Base-by-base conservation (phyloP, 352 stramenopile genomes). In the Plasmopara viticola region DNA sequence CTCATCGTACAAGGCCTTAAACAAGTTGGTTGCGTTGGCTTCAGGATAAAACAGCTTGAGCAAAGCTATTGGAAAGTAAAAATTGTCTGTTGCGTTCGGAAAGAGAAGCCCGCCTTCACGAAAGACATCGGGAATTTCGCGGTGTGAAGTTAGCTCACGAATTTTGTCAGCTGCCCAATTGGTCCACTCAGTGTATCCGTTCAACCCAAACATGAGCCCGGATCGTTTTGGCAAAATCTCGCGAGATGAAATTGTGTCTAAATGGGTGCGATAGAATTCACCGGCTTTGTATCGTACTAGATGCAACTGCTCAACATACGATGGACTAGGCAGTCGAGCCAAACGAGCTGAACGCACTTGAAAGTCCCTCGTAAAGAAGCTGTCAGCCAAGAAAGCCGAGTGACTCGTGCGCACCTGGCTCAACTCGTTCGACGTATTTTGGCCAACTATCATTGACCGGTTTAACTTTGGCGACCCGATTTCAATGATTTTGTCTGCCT, bases 201-300 rank as follows among this genome's bases (percentile, higher is more conserved):
- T 64, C 41, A 86, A 59, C 0, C 48, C 51, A 14, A 55, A 70
- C 14, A 70, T 58, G 29, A 66, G 39, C 18, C 63, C 54, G 0
- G 60, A 49, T 10, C 51, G 61, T 37, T 83, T 82, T 5, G 81
- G 81, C 28, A 88, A 37, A 35, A 89, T 84, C 9, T 89, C 57
- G 1, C 71, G 65, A 18, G 78, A 84, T 46, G 86, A 68, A 51
- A 92, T 89, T 20, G 77, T 89, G 55, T 92, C 81, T 28, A 87
- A 62, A 51, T 92, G 81, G 51, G 86, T 68, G 30, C 79, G 76
- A 53, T 90, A 92, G 47, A 90, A 92, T 48, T 92, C 75, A 3
- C 82, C 82, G 8, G 77, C 76, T 1, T 51, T 75, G 56, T 92
- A 92, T 0, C 78, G 77, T 6, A 92, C 78, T 15, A 90, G 65